phyloP scores from a whole-genome alignment of 257 asterid genomes.

The Ophiorrhiza pumila region DNA sequence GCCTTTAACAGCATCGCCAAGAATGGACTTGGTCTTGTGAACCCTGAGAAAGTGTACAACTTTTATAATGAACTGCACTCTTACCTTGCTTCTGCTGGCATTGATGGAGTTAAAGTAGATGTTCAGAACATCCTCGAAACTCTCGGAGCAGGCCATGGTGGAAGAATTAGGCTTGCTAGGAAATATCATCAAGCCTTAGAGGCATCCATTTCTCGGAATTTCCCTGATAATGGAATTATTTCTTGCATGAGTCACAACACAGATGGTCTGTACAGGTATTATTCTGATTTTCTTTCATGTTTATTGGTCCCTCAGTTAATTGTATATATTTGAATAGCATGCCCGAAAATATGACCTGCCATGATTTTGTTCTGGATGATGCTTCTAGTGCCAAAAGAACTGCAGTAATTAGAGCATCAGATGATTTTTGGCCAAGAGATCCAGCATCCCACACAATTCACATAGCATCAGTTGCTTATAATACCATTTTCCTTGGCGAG shows the following conservation, averaged over 20 bases:
- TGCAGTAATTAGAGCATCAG: slow-evolving; percentile 84
- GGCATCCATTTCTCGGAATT: slow-evolving; percentile 68
- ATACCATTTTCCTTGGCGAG: slow-evolving; percentile 83
- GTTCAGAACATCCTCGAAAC: slow-evolving; percentile 88
- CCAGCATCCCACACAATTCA: slow-evolving; percentile 96
- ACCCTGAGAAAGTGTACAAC: slow-evolving; percentile 66
- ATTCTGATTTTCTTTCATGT: background rate
- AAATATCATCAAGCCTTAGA: slow-evolving; percentile 85
- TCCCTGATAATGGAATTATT: slow-evolving; percentile 83
- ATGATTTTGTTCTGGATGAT: background rate
- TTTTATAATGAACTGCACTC: slow-evolving; percentile 26
- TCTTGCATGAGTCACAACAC: slow-evolving; percentile 96
- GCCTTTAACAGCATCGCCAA: slow-evolving; percentile 54
- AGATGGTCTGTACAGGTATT: slow-evolving; percentile 83
- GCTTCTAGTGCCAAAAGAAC: slow-evolving; percentile 59
- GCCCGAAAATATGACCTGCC: background rate
- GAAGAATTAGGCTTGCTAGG: slow-evolving; percentile 75
- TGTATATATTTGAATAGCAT: background rate
- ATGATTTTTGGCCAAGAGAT: slow-evolving; percentile 91
- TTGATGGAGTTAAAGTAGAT: slow-evolving; percentile 52
- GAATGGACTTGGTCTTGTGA: slow-evolving; percentile 84
- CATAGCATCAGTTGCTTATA: slow-evolving; percentile 91
- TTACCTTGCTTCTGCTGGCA: slow-evolving; percentile 23
- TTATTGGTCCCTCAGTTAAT: background rate
- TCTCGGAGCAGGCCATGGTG: slow-evolving; percentile 89